These are phyloP conservation scores for Neolentinus lepideus DNA, from an alignment of 1,284 basidiomycete genomes.

Conservation along the genomic window DNA sequence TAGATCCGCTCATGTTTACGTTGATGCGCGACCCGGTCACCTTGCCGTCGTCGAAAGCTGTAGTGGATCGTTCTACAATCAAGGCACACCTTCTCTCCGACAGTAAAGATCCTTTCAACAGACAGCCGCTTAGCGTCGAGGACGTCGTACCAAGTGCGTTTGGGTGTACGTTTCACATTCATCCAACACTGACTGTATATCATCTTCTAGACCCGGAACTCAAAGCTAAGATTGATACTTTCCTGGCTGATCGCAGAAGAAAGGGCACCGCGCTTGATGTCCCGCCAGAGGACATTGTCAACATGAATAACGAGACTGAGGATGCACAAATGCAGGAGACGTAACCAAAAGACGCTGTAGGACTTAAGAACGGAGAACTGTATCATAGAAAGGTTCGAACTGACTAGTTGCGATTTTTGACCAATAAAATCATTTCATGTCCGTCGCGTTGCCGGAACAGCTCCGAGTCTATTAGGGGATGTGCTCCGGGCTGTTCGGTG, in stretches of 20 bases:
- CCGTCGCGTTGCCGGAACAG: no score
- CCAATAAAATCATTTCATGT: no score
- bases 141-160: slow-evolving; percentile 70
- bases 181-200: slow-evolving; percentile 8
- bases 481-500: no score
- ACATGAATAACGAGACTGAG: slow-evolving; percentile 1
- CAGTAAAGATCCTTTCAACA: slow-evolving; percentile 87
- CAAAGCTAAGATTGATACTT: slow-evolving; percentile 57
- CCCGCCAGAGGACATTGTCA: slow-evolving; percentile 11
- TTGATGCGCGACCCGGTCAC: slow-evolving; percentile 96
- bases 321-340: background rate
- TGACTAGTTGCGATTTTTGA: no score
- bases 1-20: slow-evolving; percentile 90
- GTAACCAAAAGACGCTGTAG: background rate
- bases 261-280: slow-evolving; percentile 21
- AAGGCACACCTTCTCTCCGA: slow-evolving; percentile 94
- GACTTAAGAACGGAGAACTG: background rate
- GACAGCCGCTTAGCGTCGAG: slow-evolving; percentile 71
- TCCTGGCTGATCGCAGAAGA: slow-evolving; percentile 41
- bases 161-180: background rate
- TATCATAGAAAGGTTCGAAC: background rate
- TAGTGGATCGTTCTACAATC: slow-evolving; percentile 90
- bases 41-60: slow-evolving; percentile 76
- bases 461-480: no score
- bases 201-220: slow-evolving; percentile 42